Percentiles rank a stretch among this genome's conserved stretches.
Evolutionary conservation across 2,329 filamentous ascomycete genomes (phyloP).

Genomic region (Fusarium goolgardi): DNA sequence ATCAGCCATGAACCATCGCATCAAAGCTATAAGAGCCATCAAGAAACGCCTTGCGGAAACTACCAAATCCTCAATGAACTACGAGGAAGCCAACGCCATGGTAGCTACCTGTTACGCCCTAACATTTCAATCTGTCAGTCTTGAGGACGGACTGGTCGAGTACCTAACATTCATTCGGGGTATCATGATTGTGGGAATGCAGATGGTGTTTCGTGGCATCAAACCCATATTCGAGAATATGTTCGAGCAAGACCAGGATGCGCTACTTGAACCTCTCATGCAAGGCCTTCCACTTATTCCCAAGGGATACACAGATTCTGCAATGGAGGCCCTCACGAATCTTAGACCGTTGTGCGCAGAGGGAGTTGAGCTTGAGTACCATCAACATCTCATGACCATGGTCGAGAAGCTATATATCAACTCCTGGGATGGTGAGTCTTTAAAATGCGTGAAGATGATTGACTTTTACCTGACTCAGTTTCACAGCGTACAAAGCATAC

Average conservation of each 20-base stretch:
- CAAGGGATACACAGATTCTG: conserved; percentile 59
- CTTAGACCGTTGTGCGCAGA: conserved; percentile 59
- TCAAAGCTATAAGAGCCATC: conserved; percentile 72
- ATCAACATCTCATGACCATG: conserved; percentile 58
- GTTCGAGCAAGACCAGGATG: conserved; percentile 55
- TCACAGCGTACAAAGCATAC: conserved; percentile 62
- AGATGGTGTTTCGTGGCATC: conserved; percentile 63
- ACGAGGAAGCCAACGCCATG: conserved; percentile 69
- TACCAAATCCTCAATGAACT: conserved; percentile 54
- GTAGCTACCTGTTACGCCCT: conserved; percentile 70
- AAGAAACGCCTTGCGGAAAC: conserved; percentile 64
- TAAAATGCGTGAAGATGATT: too few relatives aligned
- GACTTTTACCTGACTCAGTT: neutral
- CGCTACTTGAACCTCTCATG: conserved; percentile 59
- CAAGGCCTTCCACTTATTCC: conserved; percentile 59
- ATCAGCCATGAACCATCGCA: conserved; percentile 71
- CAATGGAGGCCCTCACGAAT: conserved; percentile 56
- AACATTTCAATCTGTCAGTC: conserved; percentile 67
- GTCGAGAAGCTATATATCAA: conserved; percentile 64
- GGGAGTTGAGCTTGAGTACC: conserved; percentile 60
- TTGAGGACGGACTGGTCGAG: conserved; percentile 69
- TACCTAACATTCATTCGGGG: conserved; percentile 71
- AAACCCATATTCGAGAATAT: conserved; percentile 64
- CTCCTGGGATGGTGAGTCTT: conserved; percentile 62
- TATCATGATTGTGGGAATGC: conserved; percentile 65